These are phyloP conservation scores for Diplosphaera chodatii DNA, from an alignment of 139 green algal species.

Conservation along the genomic window DNA sequence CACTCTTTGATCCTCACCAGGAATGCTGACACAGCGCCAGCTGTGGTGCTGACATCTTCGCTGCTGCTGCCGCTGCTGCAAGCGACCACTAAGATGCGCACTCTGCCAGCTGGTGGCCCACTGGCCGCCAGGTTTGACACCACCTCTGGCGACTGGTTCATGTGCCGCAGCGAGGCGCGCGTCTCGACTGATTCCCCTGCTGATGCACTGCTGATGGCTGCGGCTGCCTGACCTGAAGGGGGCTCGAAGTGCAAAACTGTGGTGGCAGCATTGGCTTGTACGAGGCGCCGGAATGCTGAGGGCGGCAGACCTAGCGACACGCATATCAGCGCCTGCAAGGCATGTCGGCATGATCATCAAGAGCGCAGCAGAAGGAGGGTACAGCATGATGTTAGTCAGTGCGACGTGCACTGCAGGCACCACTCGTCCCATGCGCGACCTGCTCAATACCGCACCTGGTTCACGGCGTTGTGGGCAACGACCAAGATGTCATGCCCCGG, in stretches of 20 bases:
- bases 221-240: too few species aligned
- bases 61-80: constrained; percentile 2
- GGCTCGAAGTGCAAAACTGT: constrained; percentile 77
- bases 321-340: constrained; percentile 69
- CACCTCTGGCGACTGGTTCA: constrained; percentile 10
- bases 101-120: too few species aligned
- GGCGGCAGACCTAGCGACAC: constrained; percentile 70
- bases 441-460: constrained; percentile 78
- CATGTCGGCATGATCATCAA: too few species aligned
- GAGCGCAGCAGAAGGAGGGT: too few species aligned
- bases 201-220: too few species aligned
- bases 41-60: neutral
- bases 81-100: constrained; percentile 27
- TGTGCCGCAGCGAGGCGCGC: neutral
- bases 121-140: constrained; percentile 40
- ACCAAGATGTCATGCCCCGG: constrained; percentile 53
- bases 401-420: too few species aligned
- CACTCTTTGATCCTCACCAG: too few species aligned
- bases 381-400: too few species aligned
- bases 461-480: constrained; percentile 95
- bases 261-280: constrained; percentile 62
- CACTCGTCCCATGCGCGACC: too few species aligned
- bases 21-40: neutral
- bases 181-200: too few species aligned
- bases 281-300: constrained; percentile 68